phyloP scores from a whole-genome alignment of 495 filamentous ascomycete genomes.

The Hypoxylon crocopeplum region DNA sequence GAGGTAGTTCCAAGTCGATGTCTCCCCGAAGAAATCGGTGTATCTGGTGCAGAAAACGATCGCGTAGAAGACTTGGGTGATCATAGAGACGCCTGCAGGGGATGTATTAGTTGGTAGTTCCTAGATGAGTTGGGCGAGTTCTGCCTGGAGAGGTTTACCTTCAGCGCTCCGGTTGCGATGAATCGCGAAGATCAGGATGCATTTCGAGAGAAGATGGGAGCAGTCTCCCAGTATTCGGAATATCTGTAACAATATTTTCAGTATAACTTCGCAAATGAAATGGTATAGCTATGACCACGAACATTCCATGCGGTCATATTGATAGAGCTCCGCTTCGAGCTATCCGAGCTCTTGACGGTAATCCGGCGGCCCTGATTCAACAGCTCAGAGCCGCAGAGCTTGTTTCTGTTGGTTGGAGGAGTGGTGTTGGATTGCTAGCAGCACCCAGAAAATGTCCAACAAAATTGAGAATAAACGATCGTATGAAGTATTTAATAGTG shows the following conservation, averaged over 20 bases:
- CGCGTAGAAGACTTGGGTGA: slow-evolving; percentile 89
- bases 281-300: slow-evolving; percentile 1
- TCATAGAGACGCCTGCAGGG: slow-evolving; percentile 82
- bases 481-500: not conserved
- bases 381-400: slow-evolving; percentile 34
- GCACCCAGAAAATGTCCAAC: too few relatives aligned
- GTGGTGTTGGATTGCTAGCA: too few relatives aligned
- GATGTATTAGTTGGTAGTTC: slow-evolving; percentile 27
- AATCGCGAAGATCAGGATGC: slow-evolving; percentile 89
- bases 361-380: slow-evolving; percentile 33
- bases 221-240: slow-evolving; percentile 85
- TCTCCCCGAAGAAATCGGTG: slow-evolving; percentile 73
- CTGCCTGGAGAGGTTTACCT: slow-evolving; percentile 58
- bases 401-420: slow-evolving; percentile 7
- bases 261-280: not conserved
- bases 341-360: slow-evolving; percentile 11
- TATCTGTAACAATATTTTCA: slow-evolving; percentile 52
- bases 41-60: slow-evolving; percentile 88
- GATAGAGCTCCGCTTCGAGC: slow-evolving; percentile 8
- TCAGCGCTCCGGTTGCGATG: slow-evolving; percentile 88
- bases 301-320: slow-evolving; percentile 35
- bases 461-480: too few relatives aligned
- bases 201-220: slow-evolving; percentile 83
- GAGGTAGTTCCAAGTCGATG: slow-evolving; percentile 67
- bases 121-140: not conserved